Conservation (phyloP, 768 basidiomycete genomes). For the Boletellus ananas region DNA sequence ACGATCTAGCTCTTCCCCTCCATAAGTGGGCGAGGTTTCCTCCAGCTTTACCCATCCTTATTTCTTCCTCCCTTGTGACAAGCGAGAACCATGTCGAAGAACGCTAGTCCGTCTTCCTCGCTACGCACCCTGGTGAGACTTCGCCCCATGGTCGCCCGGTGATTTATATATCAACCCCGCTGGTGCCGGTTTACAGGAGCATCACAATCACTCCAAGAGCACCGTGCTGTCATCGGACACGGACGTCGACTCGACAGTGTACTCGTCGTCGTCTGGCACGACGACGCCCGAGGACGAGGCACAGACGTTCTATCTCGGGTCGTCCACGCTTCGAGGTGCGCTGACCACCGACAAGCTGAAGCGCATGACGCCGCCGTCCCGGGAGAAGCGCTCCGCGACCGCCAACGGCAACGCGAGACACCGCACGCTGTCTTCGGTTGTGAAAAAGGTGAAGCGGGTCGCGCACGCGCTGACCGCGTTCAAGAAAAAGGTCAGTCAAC, state of each 20-base stretch:
- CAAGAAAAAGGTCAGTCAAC: constrained; percentile 23
- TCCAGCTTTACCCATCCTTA: neutral
- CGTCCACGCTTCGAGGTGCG: constrained; percentile 1
- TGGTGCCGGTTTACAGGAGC: constrained; percentile 3
- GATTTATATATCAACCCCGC: neutral
- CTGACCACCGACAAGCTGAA: constrained; percentile 5
- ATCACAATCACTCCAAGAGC: constrained; percentile 9
- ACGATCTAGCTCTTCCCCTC: no score
- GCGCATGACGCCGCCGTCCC: neutral
- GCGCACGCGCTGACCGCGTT: constrained; percentile 19
- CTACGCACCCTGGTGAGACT: constrained; percentile 11
- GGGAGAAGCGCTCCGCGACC: constrained; percentile 5
- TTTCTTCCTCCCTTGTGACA: neutral
- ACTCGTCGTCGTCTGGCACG: constrained; percentile 29
- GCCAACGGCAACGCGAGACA: constrained; percentile 4
- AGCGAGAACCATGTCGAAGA: constrained; percentile 8
- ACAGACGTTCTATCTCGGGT: constrained; percentile 20
- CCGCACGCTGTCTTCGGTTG: constrained; percentile 11
- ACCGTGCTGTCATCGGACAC: constrained; percentile 21
- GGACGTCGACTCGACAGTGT: constrained; percentile 18
- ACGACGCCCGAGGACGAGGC: constrained; percentile 31
- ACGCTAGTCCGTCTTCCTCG: constrained; percentile 10
- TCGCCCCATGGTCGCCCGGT: no score
- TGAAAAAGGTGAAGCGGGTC: constrained; percentile 24
- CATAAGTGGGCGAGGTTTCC: neutral